phyloP scores from a whole-genome alignment of 1,139 yeast species.

The Geotrichum candidum region DNA sequence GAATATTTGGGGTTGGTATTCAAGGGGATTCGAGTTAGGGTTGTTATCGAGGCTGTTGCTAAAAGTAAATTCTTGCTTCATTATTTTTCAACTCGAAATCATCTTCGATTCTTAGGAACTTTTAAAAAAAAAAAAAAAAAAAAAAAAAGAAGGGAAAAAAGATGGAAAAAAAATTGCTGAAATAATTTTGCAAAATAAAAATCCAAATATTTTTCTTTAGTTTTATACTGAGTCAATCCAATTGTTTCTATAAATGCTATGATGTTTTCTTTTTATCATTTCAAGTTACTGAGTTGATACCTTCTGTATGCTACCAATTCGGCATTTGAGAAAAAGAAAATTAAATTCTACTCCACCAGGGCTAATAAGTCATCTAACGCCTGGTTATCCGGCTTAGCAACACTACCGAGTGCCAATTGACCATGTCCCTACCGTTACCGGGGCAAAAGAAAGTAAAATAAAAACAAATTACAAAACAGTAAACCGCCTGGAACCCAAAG shows the following conservation, averaged over 20 bases:
- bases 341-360: background rate
- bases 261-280: background rate
- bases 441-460: too few relatives aligned
- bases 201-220: background rate
- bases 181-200: background rate
- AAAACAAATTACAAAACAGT: background rate
- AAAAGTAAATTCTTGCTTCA: background rate
- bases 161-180: background rate
- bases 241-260: background rate
- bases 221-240: background rate
- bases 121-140: background rate
- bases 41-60: background rate
- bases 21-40: background rate
- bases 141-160: background rate
- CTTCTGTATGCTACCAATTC: background rate
- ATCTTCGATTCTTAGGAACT: background rate
- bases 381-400: too few relatives aligned
- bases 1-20: background rate
- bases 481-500: background rate
- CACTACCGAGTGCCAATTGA: too few relatives aligned
- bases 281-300: background rate
- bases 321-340: background rate
- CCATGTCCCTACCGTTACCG: too few relatives aligned
- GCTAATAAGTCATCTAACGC: too few relatives aligned
- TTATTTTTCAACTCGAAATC: background rate